Conservation (phyloP, 2,329 filamentous ascomycete species). For the Neurospora crassa region DNA sequence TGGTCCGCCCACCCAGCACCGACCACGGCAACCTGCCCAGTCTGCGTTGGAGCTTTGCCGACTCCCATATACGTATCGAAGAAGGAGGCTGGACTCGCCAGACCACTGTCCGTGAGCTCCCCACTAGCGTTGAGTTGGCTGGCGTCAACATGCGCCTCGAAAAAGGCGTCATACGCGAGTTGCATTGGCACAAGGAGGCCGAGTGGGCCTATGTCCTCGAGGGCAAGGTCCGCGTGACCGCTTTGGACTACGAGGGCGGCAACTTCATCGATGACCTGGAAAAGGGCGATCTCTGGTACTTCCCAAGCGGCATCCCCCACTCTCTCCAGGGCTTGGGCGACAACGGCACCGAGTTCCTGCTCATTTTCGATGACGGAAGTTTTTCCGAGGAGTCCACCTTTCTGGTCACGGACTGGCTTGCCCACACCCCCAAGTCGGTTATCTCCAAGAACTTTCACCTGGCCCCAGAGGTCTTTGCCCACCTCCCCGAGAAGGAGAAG, state of each 20-base stretch:
- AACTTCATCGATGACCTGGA: constrained; percentile 69
- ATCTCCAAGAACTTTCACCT: constrained; percentile 69
- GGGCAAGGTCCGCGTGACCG: constrained; percentile 61
- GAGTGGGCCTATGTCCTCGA: constrained; percentile 71
- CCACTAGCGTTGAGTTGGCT: constrained; percentile 59
- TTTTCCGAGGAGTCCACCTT: constrained; percentile 60
- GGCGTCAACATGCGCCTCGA: constrained; percentile 73
- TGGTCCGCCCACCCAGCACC: constrained; percentile 62
- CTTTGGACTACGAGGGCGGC: constrained; percentile 64
- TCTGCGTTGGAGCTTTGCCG: constrained; percentile 63
- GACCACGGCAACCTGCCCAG: constrained; percentile 62
- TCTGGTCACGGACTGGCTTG: constrained; percentile 63
- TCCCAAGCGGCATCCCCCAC: constrained; percentile 68
- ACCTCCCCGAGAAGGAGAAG: constrained; percentile 57
- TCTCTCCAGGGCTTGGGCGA: constrained; percentile 62
- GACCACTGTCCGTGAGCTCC: constrained; percentile 57
- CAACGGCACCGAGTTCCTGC: constrained; percentile 45
- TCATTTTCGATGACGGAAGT: constrained; percentile 39
- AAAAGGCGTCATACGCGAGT: constrained; percentile 61
- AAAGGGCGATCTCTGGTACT: constrained; percentile 74
- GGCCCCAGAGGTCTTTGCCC: constrained; percentile 57
- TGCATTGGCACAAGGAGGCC: constrained; percentile 75
- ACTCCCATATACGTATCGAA: constrained; percentile 55
- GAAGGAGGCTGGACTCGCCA: constrained; percentile 71
- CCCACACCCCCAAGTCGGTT: constrained; percentile 62